Base-by-base conservation (phyloP, 2,329 filamentous ascomycete genomes). In the Zymoseptoria brevis region DNA sequence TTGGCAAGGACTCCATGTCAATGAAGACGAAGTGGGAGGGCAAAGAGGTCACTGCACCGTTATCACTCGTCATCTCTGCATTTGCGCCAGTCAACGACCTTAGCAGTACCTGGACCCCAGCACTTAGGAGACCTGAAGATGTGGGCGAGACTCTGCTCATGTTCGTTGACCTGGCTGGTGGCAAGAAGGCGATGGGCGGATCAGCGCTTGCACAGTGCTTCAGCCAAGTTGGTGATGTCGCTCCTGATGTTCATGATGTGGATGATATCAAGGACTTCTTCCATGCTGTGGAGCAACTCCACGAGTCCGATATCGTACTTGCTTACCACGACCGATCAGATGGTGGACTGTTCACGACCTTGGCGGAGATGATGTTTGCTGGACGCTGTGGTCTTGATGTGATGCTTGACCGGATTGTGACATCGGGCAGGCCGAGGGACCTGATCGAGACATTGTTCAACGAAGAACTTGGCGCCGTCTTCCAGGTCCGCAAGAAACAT, bases 281-380 rank as follows among this genome's bases (percentile, higher is more conserved):
- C 70, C 91, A 96, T 73, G 94, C 93, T 1, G 80, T 96, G 7
- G 82, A 86, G 67, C 79, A 84, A 68, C 75, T 87, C 2, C 83
- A 87, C 66, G 83, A 89, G 65, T 76, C 82, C 26, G 83, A 82
- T 22, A 82, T 89, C 60, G 92, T 97, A 9, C 83, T 97, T 21
- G 93, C 93, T 3, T 97, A 97, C 73, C 94, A 97, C 73, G 94
- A 97, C 75, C 83, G 89, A 53, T 96, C 91, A 0, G 93, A 97
- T 73, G 94, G 93, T 73, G 94, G 94, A 69, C 79, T 97, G 8
- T 84, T 97, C 71, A 94, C 93, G 0, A 92, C 93, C 5, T 77
- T 97, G 35, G 89, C 87, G 2, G 94, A 99, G 76, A 97, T 97
- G 94, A 95, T 96, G 85, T 97, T 97, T 73, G 93, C 94, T 30